Evolutionary conservation across 2,329 filamentous ascomycete genomes (phyloP).

Genomic region (Fulvia fulva): DNA sequence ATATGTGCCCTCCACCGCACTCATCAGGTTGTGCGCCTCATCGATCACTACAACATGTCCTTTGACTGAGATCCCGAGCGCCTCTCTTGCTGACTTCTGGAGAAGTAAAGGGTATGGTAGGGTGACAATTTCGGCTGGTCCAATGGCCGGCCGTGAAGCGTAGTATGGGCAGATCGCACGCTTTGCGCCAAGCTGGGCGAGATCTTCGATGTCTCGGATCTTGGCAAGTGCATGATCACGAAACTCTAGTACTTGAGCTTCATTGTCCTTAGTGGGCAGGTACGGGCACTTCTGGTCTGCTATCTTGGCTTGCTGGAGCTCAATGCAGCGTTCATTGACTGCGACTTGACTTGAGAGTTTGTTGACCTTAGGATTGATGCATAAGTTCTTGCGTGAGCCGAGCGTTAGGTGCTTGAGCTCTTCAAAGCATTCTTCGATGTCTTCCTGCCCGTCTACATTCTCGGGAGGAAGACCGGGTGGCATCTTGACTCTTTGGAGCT

Average conservation of each 20-base stretch:
- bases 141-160: slow-evolving; percentile 80
- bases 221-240: slow-evolving; percentile 79
- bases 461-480: slow-evolving; percentile 59
- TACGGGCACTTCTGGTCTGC: slow-evolving; percentile 69
- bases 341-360: slow-evolving; percentile 66
- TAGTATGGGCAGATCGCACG: slow-evolving; percentile 92
- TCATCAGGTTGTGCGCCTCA: slow-evolving; percentile 97
- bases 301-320: slow-evolving; percentile 71
- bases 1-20: slow-evolving; percentile 83
- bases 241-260: slow-evolving; percentile 70
- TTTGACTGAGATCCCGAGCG: slow-evolving; percentile 79
- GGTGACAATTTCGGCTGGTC: slow-evolving; percentile 73
- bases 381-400: slow-evolving; percentile 80
- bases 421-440: slow-evolving; percentile 41
- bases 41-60: slow-evolving; percentile 92
- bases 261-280: slow-evolving; percentile 72
- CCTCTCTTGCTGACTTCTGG: slow-evolving; percentile 81
- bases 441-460: slow-evolving; percentile 3
- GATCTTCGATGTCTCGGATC: slow-evolving; percentile 89
- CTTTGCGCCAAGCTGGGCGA: slow-evolving; percentile 71
- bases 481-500: slow-evolving; percentile 73
- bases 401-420: slow-evolving; percentile 75
- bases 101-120: slow-evolving; percentile 87
- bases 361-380: slow-evolving; percentile 81
- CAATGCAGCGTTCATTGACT: slow-evolving; percentile 90